Percentiles rank a stretch among this genome's conserved stretches.
Evolutionary conservation across 1,284 basidiomycete genomes (phyloP).

Genomic region (Xerocomus nothofagi): DNA sequence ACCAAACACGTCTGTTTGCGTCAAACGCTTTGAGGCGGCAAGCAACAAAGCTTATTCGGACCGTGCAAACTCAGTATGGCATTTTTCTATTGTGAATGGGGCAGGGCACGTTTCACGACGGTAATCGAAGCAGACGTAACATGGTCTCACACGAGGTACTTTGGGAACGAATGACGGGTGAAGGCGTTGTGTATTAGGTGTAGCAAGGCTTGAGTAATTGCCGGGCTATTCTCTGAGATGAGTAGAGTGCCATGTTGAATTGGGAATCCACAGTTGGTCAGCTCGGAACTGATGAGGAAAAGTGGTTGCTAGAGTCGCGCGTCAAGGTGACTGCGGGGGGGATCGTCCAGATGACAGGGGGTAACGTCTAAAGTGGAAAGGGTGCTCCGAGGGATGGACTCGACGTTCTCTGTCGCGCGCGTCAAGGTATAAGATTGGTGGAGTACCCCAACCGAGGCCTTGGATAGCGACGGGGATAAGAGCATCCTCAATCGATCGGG

Average conservation of each 20-base stretch:
- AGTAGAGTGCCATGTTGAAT: not conserved
- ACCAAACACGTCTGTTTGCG: no score
- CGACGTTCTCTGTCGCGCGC: no score
- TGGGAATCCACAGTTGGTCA: not conserved
- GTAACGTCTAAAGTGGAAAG: no score
- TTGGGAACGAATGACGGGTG: not conserved
- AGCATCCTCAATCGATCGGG: no score
- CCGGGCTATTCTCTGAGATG: not conserved
- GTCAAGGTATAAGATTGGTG: no score
- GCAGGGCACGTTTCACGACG: slow-evolving; percentile 16
- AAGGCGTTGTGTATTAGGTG: not conserved
- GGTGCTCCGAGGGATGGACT: no score
- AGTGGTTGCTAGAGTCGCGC: no score
- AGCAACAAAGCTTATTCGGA: slow-evolving; percentile 3
- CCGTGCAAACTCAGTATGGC: not conserved
- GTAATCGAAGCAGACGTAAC: slow-evolving; percentile 20
- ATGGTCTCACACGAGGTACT: slow-evolving; percentile 8
- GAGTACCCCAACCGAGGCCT: no score
- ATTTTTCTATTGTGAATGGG: slow-evolving; percentile 9
- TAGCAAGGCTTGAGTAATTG: slow-evolving; percentile 1
- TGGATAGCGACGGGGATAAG: no score
- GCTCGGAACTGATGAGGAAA: not conserved
- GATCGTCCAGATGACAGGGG: not conserved
- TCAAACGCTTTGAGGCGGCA: not conserved
- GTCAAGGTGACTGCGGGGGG: no score